Evolutionary conservation across 148 eudicot genomes (phyloP).

Genomic region (Vaccinium corymbosum): DNA sequence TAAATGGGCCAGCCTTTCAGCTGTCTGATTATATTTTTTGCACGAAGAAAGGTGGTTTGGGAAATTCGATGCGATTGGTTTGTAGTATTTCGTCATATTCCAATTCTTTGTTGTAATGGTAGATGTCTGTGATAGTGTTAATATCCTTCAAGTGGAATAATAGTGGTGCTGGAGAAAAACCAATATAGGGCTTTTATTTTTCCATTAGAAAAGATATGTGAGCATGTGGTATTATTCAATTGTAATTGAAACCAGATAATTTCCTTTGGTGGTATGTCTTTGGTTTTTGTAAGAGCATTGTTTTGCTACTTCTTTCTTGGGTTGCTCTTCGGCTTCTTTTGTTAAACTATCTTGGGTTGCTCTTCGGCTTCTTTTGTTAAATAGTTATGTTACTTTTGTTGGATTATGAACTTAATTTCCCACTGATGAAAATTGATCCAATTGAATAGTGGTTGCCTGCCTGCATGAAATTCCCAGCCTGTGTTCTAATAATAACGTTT

Average conservation of each 20-base stretch:
- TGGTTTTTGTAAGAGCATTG: background rate
- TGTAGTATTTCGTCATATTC: conserved; percentile 11
- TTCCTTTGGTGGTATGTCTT: background rate
- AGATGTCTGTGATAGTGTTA: background rate
- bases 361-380: background rate
- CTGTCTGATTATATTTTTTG: conserved; percentile 36
- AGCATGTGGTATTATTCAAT: background rate
- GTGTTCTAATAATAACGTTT: too few relatives aligned
- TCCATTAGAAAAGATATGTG: background rate
- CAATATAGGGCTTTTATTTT: background rate
- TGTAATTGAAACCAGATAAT: background rate
- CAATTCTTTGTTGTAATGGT: conserved; percentile 22
- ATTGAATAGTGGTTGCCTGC: background rate
- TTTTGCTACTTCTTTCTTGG: background rate
- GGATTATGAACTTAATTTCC: background rate
- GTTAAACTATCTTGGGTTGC: background rate
- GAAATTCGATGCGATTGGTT: conserved; percentile 5
- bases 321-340: background rate
- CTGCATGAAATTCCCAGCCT: background rate
- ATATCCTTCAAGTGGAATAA: background rate
- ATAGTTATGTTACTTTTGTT: background rate
- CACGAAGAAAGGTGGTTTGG: conserved; percentile 2
- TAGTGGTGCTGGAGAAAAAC: background rate
- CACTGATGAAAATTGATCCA: too few relatives aligned
- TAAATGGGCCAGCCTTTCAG: conserved; percentile 82